Percentiles rank a stretch among this genome's conserved stretches.
Conservation (phyloP, 352 stramenopile genomes). For the Pythium utonaiense region DNA sequence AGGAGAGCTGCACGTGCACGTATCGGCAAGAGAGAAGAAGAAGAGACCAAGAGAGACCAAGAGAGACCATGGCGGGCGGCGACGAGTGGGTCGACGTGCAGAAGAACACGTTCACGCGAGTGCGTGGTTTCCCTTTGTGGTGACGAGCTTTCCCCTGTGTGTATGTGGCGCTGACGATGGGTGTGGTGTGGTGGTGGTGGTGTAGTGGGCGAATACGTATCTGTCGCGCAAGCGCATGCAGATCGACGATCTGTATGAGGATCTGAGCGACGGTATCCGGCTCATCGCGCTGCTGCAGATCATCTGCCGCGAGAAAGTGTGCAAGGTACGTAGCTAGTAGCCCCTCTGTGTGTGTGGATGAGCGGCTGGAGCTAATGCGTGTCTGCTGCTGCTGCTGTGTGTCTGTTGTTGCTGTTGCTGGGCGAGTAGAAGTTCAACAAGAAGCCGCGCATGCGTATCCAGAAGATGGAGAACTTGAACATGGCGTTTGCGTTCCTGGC, state of each 20-base stretch:
- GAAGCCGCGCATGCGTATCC: conserved; percentile 90
- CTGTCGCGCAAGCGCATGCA: conserved; percentile 84
- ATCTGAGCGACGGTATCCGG: conserved; percentile 84
- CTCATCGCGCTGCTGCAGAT: conserved; percentile 88
- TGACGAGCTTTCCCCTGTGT: too few relatives aligned
- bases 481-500: conserved; percentile 88
- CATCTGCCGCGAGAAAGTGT: conserved; percentile 85
- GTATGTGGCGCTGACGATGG: too few relatives aligned
- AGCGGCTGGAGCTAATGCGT: too few relatives aligned
- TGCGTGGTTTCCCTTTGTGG: conserved; percentile 29
- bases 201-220: conserved; percentile 89
- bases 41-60: too few relatives aligned
- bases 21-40: conserved; percentile 7
- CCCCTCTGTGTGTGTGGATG: too few relatives aligned
- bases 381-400: not conserved
- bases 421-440: conserved; percentile 86
- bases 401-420: not conserved
- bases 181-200: not conserved
- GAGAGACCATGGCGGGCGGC: conserved; percentile 52
- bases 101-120: conserved; percentile 90
- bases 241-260: conserved; percentile 89
- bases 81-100: conserved; percentile 90
- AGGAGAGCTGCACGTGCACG: too few relatives aligned
- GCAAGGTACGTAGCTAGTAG: conserved; percentile 73
- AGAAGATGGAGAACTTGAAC: conserved; percentile 93